phyloP scores from a whole-genome alignment of 2,329 filamentous ascomycete species.

The Penicillium sp. region DNA sequence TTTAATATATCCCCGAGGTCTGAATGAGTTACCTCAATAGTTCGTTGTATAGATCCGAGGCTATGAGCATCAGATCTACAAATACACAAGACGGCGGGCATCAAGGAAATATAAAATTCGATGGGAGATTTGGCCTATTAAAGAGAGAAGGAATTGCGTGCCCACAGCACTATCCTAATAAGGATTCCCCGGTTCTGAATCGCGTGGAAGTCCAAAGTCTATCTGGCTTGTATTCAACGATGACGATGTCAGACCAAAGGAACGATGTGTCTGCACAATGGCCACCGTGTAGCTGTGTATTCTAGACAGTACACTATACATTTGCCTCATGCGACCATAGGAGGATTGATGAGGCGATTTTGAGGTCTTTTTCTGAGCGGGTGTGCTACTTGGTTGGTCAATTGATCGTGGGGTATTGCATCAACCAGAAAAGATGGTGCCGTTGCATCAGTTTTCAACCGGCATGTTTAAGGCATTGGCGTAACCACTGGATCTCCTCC shows the following conservation, averaged over 20 bases:
- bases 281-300: conserved; percentile 12
- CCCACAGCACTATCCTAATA: conserved; percentile 1
- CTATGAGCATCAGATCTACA: not conserved
- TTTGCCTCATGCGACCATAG: conserved; percentile 11
- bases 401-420: conserved; percentile 18
- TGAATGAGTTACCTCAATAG: not conserved
- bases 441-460: conserved; percentile 11
- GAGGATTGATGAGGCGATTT: conserved; percentile 12
- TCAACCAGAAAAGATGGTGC: conserved; percentile 7
- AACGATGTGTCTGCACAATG: conserved; percentile 8
- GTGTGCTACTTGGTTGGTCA: conserved; percentile 4
- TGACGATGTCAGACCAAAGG: conserved; percentile 13
- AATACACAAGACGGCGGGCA: conserved; percentile 2
- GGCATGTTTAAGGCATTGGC: conserved; percentile 7
- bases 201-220: conserved; percentile 8
- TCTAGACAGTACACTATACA: not conserved
- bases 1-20: not conserved
- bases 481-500: conserved; percentile 7
- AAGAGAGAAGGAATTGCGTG: conserved; percentile 5
- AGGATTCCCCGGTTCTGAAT: conserved; percentile 9
- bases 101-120: conserved; percentile 13
- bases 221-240: conserved; percentile 7
- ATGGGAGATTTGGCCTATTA: conserved; percentile 9
- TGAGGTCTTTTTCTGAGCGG: conserved; percentile 14
- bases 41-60: not conserved